Base-by-base conservation (phyloP, 1,139 yeast species). In the Suhomyces guaymorum region DNA sequence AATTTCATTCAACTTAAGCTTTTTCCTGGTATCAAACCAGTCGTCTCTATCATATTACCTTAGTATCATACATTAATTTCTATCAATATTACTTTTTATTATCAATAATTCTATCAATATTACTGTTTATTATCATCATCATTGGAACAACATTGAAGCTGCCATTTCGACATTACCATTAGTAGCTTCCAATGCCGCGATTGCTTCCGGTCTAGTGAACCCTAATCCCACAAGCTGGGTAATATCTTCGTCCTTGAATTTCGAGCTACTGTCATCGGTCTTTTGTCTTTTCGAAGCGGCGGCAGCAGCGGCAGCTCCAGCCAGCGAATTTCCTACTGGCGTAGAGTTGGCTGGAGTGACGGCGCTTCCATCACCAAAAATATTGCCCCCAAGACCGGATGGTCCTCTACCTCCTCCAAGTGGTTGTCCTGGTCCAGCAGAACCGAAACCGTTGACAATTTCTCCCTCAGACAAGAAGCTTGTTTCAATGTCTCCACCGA, bases 151-250 rank as follows among this genome's bases (percentile, higher is more conserved):
- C 28, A 83, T 51, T 0, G 95, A 79, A 0, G 96, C 97, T 0
- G 97, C 97, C 47, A 81, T 51, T 34, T 90, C 97, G 0, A 84
- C 77, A 51, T 89, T 84, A 2, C 96, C 96, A 19, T 72, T 68
- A 1, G 95, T 76, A 37, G 69, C 73, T 28, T 70, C 65, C 36
- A 90, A 65, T 0, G 97, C 96, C 10, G 62, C 54, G 3, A 81
- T 57, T 0, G 82, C 94, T 46, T 84, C 82, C 4, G 62, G 57
- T 45, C 80, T 66, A 2, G 82, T 58, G 49, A 89, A 89, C 0
- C 97, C 97, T 41, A 90, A 63, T 11, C 73, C 75, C 33, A 78
- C 69, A 28, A 90, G 64, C 36, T 74, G 78, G 16, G 68, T 60
- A 2, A 85, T 66, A 20, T 73, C 73, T 2, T 63, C 64, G 24